These are phyloP conservation scores for Lodderomyces jiufengensis DNA, from an alignment of 1,139 yeast species.

Conservation along the genomic window DNA sequence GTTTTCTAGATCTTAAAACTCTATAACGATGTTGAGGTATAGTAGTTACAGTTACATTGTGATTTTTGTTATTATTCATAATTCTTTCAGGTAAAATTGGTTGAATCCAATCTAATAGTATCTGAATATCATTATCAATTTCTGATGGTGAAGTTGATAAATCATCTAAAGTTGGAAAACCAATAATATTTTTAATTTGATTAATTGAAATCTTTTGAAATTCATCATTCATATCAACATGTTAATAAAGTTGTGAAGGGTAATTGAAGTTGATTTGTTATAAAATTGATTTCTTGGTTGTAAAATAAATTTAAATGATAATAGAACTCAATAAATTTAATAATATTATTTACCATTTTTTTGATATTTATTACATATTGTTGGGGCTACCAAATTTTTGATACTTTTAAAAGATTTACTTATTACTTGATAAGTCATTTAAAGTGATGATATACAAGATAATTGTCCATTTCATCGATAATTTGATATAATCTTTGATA, in stretches of 20 bases:
- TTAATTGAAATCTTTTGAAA: slow-evolving; percentile 9
- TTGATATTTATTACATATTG: too few relatives aligned
- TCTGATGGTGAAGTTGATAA: slow-evolving; percentile 23
- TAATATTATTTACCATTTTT: too few relatives aligned
- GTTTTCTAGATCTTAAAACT: too few relatives aligned
- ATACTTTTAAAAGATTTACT: too few relatives aligned
- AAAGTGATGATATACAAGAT: too few relatives aligned
- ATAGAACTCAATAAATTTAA: too few relatives aligned
- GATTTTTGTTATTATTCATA: slow-evolving; percentile 12
- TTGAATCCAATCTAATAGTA: slow-evolving; percentile 37
- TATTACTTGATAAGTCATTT: too few relatives aligned
- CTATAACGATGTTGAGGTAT: too few relatives aligned
- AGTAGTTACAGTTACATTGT: neutral
- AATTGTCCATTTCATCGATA: too few relatives aligned
- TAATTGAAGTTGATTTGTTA: neutral
- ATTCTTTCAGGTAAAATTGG: slow-evolving; percentile 22
- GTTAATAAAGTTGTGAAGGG: too few relatives aligned
- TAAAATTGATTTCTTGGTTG: neutral
- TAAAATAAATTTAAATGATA: neutral
- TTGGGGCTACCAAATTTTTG: too few relatives aligned
- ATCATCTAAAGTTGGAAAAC: slow-evolving; percentile 22
- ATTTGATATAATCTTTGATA: too few relatives aligned
- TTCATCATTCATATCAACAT: slow-evolving; percentile 3
- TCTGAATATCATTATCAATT: slow-evolving; percentile 40
- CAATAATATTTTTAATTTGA: slow-evolving; percentile 10